Base-by-base conservation (phyloP, 306 rosid genomes). In the Ochetophila trinervis region DNA sequence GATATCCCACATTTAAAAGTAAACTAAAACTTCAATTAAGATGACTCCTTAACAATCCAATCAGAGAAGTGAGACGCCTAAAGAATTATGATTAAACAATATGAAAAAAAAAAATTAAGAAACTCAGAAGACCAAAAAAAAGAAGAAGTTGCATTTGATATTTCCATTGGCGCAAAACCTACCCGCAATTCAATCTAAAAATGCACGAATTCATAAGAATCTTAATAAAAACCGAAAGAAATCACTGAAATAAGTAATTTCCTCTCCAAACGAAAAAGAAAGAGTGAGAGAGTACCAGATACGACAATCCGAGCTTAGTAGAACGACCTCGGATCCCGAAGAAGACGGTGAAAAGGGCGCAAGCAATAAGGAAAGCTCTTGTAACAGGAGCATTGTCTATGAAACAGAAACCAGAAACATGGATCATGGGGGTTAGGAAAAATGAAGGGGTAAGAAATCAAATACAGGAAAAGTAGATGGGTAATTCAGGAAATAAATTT, bases 341-440 rank as follows among this genome's bases (percentile, higher is more conserved):
- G 85, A 94, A 86, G 73, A 86, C 49, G 69, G 99, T 81, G 81
- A 86, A 94, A 63, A 94, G 83, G 37, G 84, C 92, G 23, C 95
- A 78, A 10, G 87, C 79, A 49, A 86, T 40, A 63, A 94, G 71
- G 78, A 88, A 85, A 67, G 87, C 72, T 71, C 85, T 87, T 44
- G 96, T 88, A 44, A 94, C 84, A 6, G 97, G 96, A 74, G 99
- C 99, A 90, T 94, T 94, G 84, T 87, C 97, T 93, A 95, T 12
- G 62, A 72, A 23, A 80, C 66, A 61, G 50, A 47, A 81, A 66
- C n/a, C 8, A 71, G 24, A 30, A 42, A 62, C 72, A 77, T 70
- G 80, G 81, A 78, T 66, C 78, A 60, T 59, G 58, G 35, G 57
- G 32, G 49, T 72, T 75, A 60, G 72, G 61, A 18, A 57, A 32